phyloP scores from a whole-genome alignment of 495 filamentous ascomycete genomes.

The Podospora conica region DNA sequence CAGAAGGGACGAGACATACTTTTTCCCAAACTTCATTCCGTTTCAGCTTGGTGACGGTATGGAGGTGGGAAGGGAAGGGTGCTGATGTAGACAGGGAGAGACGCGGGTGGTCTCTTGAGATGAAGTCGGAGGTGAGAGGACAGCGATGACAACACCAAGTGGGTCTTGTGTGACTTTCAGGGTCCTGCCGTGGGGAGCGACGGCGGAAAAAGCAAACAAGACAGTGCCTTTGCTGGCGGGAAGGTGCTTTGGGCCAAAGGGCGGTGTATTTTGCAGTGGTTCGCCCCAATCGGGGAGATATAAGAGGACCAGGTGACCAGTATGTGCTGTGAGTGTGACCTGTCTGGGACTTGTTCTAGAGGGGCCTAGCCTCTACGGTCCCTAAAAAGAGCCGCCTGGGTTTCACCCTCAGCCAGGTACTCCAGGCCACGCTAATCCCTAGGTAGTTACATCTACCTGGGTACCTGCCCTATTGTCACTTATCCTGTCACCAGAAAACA shows the following conservation, averaged over 20 bases:
- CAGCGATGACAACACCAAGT: neutral
- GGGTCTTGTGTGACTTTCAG: neutral
- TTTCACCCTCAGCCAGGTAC: neutral
- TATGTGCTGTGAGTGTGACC: no score
- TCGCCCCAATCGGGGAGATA: neutral
- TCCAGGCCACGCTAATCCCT: neutral
- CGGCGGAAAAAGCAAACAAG: neutral
- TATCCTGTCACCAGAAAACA: neutral
- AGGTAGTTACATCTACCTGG: no score
- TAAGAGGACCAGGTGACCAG: neutral
- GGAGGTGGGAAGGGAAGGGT: neutral
- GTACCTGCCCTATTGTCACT: no score
- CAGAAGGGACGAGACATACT: conserved; percentile 32
- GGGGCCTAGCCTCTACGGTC: neutral
- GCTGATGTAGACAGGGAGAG: neutral
- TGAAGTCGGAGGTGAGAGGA: no score
- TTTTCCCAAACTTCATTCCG: conserved; percentile 77
- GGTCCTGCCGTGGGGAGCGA: neutral
- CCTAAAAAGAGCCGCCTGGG: neutral
- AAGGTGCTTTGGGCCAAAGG: neutral
- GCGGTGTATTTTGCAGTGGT: neutral
- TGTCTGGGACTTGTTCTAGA: neutral
- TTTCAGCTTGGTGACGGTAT: neutral
- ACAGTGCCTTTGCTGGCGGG: no score
- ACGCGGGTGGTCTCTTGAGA: neutral